These are phyloP conservation scores for Sextonia rubra DNA, from an alignment of 164 flowering plant genomes.

Conservation along the genomic window DNA sequence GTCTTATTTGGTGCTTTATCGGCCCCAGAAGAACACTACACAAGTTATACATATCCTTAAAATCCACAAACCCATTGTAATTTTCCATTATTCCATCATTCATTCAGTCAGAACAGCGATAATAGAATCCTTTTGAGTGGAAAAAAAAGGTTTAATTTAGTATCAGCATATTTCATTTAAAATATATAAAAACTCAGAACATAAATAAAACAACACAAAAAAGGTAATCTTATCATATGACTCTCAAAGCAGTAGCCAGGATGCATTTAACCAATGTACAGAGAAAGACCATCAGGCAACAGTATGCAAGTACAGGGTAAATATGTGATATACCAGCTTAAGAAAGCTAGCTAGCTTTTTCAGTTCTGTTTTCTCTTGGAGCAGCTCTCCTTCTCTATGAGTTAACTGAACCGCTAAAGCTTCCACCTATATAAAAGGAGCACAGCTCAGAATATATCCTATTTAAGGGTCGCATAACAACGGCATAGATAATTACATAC, in stretches of 20 bases:
- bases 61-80: neutral
- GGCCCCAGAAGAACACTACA: too few relatives aligned
- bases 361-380: constrained; percentile 90
- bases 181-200: neutral
- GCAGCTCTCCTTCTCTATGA: constrained; percentile 92
- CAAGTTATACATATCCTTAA: neutral
- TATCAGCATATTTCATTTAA: neutral
- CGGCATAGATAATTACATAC: neutral
- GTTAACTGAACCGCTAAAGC: constrained; percentile 91
- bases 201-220: neutral
- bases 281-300: neutral
- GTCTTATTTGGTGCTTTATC: too few relatives aligned
- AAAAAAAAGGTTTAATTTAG: neutral
- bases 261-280: neutral
- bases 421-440: constrained; percentile 59
- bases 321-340: constrained; percentile 45
- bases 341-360: constrained; percentile 87
- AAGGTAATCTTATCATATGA: too few relatives aligned
- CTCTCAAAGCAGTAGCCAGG: neutral
- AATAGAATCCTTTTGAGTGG: neutral
- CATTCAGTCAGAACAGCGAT: neutral
- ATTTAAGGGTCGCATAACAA: neutral
- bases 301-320: neutral
- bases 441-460: neutral
- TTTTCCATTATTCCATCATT: neutral